phyloP scores from a whole-genome alignment of 108 stramenopile species.

The Pseudonitzschia multistriata region DNA sequence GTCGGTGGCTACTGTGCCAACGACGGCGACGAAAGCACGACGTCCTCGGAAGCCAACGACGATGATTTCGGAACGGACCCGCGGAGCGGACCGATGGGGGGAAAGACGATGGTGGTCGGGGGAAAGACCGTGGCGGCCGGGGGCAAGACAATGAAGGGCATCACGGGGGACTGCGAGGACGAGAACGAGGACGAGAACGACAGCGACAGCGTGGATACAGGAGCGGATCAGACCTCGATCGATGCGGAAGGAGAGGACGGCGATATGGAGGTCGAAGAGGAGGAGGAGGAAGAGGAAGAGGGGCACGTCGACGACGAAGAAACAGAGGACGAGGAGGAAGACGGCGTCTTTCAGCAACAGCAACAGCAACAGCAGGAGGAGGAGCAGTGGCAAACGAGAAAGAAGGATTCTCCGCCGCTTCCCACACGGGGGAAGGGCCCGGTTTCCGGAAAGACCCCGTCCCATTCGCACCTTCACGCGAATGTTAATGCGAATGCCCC shows the following conservation, averaged over 20 bases:
- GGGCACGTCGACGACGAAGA: neutral
- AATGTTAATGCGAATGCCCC: neutral
- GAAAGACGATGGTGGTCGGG: neutral
- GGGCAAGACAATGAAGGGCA: neutral
- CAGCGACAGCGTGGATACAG: neutral
- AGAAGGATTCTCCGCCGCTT: neutral
- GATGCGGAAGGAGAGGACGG: neutral
- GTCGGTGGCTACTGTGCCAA: neutral
- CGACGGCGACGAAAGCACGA: neutral
- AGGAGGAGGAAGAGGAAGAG: constrained; percentile 3
- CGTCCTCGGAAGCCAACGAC: constrained; percentile 3
- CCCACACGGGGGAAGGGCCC: too few species aligned
- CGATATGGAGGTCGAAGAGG: neutral
- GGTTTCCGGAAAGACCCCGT: too few species aligned
- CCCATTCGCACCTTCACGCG: too few species aligned
- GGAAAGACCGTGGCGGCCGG: constrained; percentile 2
- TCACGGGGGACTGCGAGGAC: neutral
- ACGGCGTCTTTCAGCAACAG: neutral
- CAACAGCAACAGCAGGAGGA: neutral
- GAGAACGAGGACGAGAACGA: neutral
- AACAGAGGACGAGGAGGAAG: constrained; percentile 8
- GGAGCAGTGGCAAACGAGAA: too few species aligned
- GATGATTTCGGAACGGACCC: neutral
- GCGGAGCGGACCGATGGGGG: neutral
- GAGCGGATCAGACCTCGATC: neutral